phyloP scores from a whole-genome alignment of 352 stramenopile genomes.

The Phytopythium vexans region DNA sequence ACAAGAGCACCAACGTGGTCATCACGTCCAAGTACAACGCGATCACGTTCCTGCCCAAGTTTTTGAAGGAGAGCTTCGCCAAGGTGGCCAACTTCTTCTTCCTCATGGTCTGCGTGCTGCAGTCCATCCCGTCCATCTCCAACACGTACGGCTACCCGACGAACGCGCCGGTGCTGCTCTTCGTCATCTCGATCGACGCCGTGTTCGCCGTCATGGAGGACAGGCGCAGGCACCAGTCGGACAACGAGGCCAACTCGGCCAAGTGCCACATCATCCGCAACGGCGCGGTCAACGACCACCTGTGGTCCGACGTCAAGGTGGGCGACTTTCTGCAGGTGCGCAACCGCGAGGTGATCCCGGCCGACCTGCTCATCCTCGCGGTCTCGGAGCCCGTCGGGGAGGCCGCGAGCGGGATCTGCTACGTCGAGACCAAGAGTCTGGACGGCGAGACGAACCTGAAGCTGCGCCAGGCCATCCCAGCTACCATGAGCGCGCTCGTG shows the following conservation, averaged over 20 bases:
- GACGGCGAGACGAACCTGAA: conserved; percentile 95
- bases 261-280: conserved; percentile 70
- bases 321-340: conserved; percentile 76
- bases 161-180: conserved; percentile 79
- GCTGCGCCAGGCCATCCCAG: conserved; percentile 63
- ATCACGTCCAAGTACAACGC: conserved; percentile 90
- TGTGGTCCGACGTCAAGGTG: conserved; percentile 83
- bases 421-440: conserved; percentile 89
- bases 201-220: conserved; percentile 91
- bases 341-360: conserved; percentile 83
- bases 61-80: conserved; percentile 84
- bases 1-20: conserved; percentile 79
- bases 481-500: conserved; percentile 60
- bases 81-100: conserved; percentile 95
- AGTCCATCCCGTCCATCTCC: conserved; percentile 78
- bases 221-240: conserved; percentile 64
- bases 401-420: conserved; percentile 79
- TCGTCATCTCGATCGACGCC: conserved; percentile 90
- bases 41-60: conserved; percentile 86
- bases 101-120: conserved; percentile 87
- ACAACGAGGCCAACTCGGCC: conserved; percentile 78
- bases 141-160: conserved; percentile 81
- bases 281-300: conserved; percentile 63
- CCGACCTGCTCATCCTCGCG: conserved; percentile 79
- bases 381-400: conserved; percentile 67